Evolutionary conservation across 2,329 filamentous ascomycete species (phyloP), one percentile per base, ranked within the genome.

Genomic region (Stagonosporopsis chrysanthemi): DNA sequence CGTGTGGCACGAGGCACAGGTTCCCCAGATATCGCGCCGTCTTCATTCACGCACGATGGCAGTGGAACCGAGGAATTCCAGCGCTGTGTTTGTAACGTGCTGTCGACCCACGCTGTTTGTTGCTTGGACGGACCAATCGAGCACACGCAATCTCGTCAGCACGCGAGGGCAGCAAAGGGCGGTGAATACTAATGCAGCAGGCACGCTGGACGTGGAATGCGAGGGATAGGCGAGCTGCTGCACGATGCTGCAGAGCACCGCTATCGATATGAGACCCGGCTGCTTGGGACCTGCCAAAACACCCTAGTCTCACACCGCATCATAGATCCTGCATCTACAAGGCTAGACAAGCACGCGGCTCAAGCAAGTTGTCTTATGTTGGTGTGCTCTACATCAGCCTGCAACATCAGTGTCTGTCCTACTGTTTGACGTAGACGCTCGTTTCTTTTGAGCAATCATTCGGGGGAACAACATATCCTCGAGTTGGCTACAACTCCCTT

Each of bases 21-120:
- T 64, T 62, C 61, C 63, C 66, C 59, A 70, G 62, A 63, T 58
- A 57, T 52, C 61, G 67, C 38, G 44, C 39, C 23, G 44, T 39
- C 45, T 52, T 57, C 54, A 57, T 57, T 39, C 49, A 57, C 69
- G 53, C 54, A 48, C 69, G 55, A 64, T 57, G 49, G 52, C 58
- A 54, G 63, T 62, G 63, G 61, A 58, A 65, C 49, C 28, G 28
- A 44, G 24, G 19, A 23, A 35, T 44, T 46, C 45, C 23, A 50
- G 48, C 51, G 51, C 43, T 31, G 49, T 29, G 35, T 46, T 45
- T 46, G 43, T 45, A 38, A 38, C 43, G 54, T 31, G 38, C 50
- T 38, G 39, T 43, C 39, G 28, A 44, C 23, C 47, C 52, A 45
- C 24, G 31, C 49, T 51, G 54, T 42, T 11, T 49, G 51, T 42